Conservation (phyloP, 106 monocot species). For the Allium sativum region DNA sequence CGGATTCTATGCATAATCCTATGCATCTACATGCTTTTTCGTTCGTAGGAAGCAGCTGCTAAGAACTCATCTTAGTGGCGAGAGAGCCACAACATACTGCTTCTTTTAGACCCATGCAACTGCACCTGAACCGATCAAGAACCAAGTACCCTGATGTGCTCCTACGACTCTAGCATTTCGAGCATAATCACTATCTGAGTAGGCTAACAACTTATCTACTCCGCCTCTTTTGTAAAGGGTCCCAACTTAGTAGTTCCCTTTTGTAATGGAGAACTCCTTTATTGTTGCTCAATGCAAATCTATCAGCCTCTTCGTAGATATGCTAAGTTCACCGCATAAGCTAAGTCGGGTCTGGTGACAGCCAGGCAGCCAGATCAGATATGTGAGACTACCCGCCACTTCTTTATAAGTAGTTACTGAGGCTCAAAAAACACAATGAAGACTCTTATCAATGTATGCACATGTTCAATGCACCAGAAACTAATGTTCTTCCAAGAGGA, state of each 20-base stretch:
- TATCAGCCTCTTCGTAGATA: background rate
- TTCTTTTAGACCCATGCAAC: background rate
- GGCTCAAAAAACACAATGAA: too few species aligned
- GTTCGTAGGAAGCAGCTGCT: background rate
- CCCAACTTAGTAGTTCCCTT: background rate
- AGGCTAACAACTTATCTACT: background rate
- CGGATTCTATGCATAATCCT: background rate
- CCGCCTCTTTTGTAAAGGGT: too few species aligned
- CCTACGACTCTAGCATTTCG: too few species aligned
- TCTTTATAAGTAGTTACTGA: background rate
- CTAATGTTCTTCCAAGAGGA: too few species aligned
- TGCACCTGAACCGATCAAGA: background rate
- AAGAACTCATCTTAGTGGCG: background rate
- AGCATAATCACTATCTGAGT: too few species aligned
- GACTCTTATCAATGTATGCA: too few species aligned
- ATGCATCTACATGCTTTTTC: too few species aligned
- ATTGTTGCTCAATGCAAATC: background rate
- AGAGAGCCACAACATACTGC: background rate
- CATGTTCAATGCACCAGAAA: too few species aligned
- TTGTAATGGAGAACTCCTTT: background rate
- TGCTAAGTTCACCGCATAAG: background rate
- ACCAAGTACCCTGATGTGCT: background rate
- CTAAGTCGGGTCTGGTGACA: constrained; percentile 2
- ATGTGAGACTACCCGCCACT: background rate
- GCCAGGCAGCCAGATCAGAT: too few species aligned